Base-by-base conservation (phyloP, 352 stramenopile genomes). In the Pythium vanterpoolii region DNA sequence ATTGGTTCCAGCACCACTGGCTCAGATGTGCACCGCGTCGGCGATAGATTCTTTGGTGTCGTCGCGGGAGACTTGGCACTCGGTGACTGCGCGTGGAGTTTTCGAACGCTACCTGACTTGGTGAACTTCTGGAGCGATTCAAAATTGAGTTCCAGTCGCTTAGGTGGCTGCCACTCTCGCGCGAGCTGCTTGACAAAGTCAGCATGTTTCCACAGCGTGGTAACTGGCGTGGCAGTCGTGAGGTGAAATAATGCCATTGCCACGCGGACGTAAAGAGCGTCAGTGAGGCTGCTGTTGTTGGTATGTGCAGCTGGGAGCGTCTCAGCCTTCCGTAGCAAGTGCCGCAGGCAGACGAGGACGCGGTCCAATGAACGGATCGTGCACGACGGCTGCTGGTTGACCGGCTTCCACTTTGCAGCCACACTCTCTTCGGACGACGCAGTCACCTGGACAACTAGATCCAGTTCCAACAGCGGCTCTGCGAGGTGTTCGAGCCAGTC, bases 401-500 rank as follows among this genome's bases (percentile, higher is more conserved):
- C 55, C 13, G 60, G 56, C 47, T 73, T 74, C 48, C 78, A 82
- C 53, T 70, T 69, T 38, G 55, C 2, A 1, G 4, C 3, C 16
- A 27, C 33, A 23, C 19, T 45, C 24, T 64, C 52, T 10, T 45
- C 47, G 1, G 52, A 34, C 57, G 66, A 24, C 26, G 26, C 30
- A 24, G 31, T 40, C 38, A 66, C 23, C 48, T 64, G 65, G 9
- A 67, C 66, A 34, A 71, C 44, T 1, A 84, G 31, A 8, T 74
- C 64, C 7, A 43, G 56, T 8, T 59, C 64, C 26, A 94, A 46
- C 13, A 94, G 43, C 1, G 80, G 81, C 19, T 86, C 77, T 3
- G 60, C 56, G 27, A 94, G 71, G 43, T 94, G 80, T 45, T 94
- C 85, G 6, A 94, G 69, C 85, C 85, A 94, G 42, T 91, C 83